phyloP scores from a whole-genome alignment of 176 grass and related monocot species.

The Echinochloa phyllopogon region DNA sequence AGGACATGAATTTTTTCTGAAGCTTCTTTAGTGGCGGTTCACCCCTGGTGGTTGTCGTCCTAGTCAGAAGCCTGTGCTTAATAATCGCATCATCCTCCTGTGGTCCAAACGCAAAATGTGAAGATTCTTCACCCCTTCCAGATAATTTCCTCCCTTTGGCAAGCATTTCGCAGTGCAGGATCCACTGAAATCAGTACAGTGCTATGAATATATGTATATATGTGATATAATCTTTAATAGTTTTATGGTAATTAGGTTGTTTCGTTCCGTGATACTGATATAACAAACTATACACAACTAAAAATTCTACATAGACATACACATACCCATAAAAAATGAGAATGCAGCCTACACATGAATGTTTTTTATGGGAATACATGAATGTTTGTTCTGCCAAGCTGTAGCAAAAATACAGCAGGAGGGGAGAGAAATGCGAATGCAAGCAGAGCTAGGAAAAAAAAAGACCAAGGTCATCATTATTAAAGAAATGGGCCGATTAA shows the following conservation, averaged over 20 bases:
- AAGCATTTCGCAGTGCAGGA: constrained; percentile 43
- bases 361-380: neutral
- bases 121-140: constrained; percentile 68
- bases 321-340: neutral
- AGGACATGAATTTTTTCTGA: constrained; percentile 86
- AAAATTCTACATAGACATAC: neutral
- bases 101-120: constrained; percentile 76
- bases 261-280: neutral
- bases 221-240: too few relatives aligned
- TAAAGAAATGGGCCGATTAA: neutral
- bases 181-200: constrained; percentile 10
- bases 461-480: neutral
- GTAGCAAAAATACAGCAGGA: neutral
- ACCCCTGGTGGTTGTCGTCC: constrained; percentile 86
- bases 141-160: constrained; percentile 76
- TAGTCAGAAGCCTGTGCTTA: constrained; percentile 87
- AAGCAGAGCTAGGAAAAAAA: neutral
- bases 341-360: neutral
- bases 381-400: neutral
- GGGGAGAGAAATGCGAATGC: neutral
- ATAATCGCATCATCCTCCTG: constrained; percentile 86
- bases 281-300: neutral
- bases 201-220: constrained; percentile 12
- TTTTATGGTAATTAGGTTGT: neutral
- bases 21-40: constrained; percentile 96